These are phyloP conservation scores for Mallotus nudiflorus DNA, from an alignment of 345 rosid genomes.

Conservation along the genomic window DNA sequence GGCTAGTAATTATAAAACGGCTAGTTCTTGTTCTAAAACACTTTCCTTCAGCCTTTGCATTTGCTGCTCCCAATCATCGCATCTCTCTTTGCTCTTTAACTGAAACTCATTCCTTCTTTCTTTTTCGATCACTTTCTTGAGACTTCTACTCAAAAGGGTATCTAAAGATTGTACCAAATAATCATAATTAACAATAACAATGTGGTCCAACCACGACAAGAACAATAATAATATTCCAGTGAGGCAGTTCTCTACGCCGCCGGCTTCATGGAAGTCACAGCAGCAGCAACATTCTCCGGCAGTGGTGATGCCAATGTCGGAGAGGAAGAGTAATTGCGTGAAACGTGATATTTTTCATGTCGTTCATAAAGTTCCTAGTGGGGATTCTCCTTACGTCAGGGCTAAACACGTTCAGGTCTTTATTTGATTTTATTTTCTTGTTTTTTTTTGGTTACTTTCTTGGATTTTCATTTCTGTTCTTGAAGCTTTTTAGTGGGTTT, in stretches of 20 bases:
- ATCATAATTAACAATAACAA: not conserved
- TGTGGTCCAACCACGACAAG: slow-evolving; percentile 39
- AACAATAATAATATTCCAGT: slow-evolving; percentile 28
- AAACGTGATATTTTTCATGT: slow-evolving; percentile 55
- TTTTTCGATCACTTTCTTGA: not conserved
- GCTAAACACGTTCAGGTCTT: slow-evolving; percentile 91
- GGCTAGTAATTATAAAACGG: slow-evolving; percentile 35
- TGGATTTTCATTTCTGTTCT: not conserved
- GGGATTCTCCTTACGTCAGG: slow-evolving; percentile 80
- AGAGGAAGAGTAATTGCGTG: slow-evolving; percentile 43
- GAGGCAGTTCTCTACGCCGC: slow-evolving; percentile 58
- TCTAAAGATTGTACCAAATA: not conserved
- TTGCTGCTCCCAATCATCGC: slow-evolving; percentile 20
- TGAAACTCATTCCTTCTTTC: not conserved
- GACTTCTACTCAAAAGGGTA: not conserved
- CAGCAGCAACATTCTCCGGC: slow-evolving; percentile 18
- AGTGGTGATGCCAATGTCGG: slow-evolving; percentile 47
- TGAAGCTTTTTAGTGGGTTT: not conserved
- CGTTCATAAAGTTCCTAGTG: slow-evolving; percentile 71
- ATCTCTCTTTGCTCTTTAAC: not conserved
- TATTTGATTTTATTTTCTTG: not conserved
- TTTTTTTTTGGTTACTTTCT: slow-evolving; percentile 14
- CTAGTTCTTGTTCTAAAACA: slow-evolving; percentile 16
- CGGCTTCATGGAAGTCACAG: slow-evolving; percentile 40
- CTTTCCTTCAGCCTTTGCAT: not conserved